phyloP scores from a whole-genome alignment of 495 filamentous ascomycete species.

The Penicillium crystallinum region DNA sequence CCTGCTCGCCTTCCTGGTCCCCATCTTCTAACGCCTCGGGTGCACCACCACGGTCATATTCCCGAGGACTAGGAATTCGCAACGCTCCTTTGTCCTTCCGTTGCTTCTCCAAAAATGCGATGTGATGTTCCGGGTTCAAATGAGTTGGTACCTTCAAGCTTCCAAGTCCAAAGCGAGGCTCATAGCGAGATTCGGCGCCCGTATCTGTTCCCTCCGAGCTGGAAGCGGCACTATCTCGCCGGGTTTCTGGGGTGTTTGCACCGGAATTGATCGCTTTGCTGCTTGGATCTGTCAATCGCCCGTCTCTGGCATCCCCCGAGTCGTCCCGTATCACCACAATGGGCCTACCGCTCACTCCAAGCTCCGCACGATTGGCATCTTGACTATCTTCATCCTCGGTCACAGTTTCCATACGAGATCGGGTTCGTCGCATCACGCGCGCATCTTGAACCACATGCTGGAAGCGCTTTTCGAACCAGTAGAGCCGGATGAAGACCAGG shows the following conservation, averaged over 20 bases:
- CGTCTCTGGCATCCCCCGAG: slow-evolving; percentile 26
- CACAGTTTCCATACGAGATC: slow-evolving; percentile 53
- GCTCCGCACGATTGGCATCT: slow-evolving; percentile 50
- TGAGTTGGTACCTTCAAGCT: slow-evolving; percentile 47
- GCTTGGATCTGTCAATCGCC: slow-evolving; percentile 14
- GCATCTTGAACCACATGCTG: slow-evolving; percentile 65
- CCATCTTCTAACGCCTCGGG: slow-evolving; percentile 56
- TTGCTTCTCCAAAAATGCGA: slow-evolving; percentile 81
- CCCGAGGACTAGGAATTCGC: slow-evolving; percentile 81
- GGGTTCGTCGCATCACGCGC: slow-evolving; percentile 47
- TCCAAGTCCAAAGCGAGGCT: slow-evolving; percentile 21
- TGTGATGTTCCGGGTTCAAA: slow-evolving; percentile 65
- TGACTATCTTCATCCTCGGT: slow-evolving; percentile 44
- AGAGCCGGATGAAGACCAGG: slow-evolving; percentile 85
- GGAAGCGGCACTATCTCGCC: slow-evolving; percentile 12
- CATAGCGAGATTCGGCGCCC: not conserved
- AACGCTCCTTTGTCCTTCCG: slow-evolving; percentile 69
- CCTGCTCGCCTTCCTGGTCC: slow-evolving; percentile 22
- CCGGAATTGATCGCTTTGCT: slow-evolving; percentile 19
- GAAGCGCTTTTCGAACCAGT: slow-evolving; percentile 97
- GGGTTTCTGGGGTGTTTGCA: slow-evolving; percentile 19
- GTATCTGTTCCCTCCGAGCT: slow-evolving; percentile 17
- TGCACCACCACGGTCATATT: slow-evolving; percentile 72
- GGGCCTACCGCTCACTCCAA: slow-evolving; percentile 62
- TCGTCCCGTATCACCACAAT: slow-evolving; percentile 69